These are phyloP conservation scores for Phylloporus scabripes DNA, from an alignment of 768 basidiomycete species.

Conservation along the genomic window DNA sequence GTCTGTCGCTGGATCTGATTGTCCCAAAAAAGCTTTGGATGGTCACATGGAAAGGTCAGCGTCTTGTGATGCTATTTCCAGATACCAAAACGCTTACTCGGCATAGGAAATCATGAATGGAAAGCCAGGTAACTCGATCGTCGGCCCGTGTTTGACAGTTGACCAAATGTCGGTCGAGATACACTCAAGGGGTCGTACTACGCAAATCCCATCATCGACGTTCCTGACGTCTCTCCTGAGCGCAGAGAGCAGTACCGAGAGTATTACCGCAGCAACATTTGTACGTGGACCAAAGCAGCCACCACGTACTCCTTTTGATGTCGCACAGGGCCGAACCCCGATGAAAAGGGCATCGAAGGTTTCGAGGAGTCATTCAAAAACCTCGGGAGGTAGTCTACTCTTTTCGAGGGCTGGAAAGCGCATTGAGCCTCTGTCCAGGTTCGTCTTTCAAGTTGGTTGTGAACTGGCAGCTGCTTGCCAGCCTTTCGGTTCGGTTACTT, in stretches of 20 bases:
- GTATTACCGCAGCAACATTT: conserved; percentile 87
- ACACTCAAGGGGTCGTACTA: conserved; percentile 91
- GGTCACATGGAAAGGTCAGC: conserved; percentile 89
- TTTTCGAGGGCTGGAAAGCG: neutral
- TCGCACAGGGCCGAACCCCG: conserved; percentile 54
- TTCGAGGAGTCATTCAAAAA: conserved; percentile 89
- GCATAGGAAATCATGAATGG: conserved; percentile 93
- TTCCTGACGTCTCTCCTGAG: conserved; percentile 51
- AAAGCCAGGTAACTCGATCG: conserved; percentile 52
- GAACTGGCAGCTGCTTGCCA: conserved; percentile 85
- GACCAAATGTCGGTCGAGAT: conserved; percentile 41
- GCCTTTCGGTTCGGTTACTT: conserved; percentile 62
- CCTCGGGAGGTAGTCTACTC: conserved; percentile 52
- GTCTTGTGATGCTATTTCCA: neutral
- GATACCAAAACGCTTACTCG: neutral
- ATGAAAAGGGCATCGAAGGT: conserved; percentile 57
- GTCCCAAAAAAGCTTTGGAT: conserved; percentile 66
- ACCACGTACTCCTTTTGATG: neutral
- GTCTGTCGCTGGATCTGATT: neutral
- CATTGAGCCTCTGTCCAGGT: conserved; percentile 35
- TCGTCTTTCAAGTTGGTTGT: conserved; percentile 79
- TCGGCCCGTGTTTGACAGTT: neutral
- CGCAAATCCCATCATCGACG: conserved; percentile 69
- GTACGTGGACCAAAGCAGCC: conserved; percentile 37
- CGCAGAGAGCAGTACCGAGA: conserved; percentile 62